Conservation (phyloP, 2,329 filamentous ascomycete genomes). For the Clarireedia hainanense region DNA sequence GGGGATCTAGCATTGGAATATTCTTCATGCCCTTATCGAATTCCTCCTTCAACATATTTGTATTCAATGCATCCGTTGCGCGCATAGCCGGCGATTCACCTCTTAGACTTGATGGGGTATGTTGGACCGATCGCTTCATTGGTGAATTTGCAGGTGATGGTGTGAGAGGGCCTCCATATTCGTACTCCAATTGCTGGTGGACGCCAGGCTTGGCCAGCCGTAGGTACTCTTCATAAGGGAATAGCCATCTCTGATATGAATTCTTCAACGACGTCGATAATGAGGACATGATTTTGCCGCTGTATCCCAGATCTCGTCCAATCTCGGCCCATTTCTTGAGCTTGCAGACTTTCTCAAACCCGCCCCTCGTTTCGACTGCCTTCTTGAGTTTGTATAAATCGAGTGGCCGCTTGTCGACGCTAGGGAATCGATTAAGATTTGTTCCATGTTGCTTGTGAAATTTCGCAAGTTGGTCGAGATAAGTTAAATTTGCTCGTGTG, state of each 20-base stretch:
- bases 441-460: slow-evolving; percentile 96
- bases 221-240: slow-evolving; percentile 93
- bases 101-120: slow-evolving; percentile 50
- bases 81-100: slow-evolving; percentile 61
- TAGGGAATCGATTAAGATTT: slow-evolving; percentile 87
- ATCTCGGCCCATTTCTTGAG: slow-evolving; percentile 99
- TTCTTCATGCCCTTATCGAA: slow-evolving; percentile 28
- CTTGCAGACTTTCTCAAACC: slow-evolving; percentile 95
- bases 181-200: slow-evolving; percentile 89
- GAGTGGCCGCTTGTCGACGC: slow-evolving; percentile 93
- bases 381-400: slow-evolving; percentile 96
- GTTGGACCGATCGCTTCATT: slow-evolving; percentile 55
- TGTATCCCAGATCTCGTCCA: slow-evolving; percentile 91
- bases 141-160: slow-evolving; percentile 69
- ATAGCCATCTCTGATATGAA: slow-evolving; percentile 94
- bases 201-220: slow-evolving; percentile 86
- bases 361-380: slow-evolving; percentile 86
- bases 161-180: slow-evolving; percentile 87
- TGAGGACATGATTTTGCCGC: slow-evolving; percentile 99
- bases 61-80: slow-evolving; percentile 48
- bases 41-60: slow-evolving; percentile 38
- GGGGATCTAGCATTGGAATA: slow-evolving; percentile 28
- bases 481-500: slow-evolving; percentile 90
- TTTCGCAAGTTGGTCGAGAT: slow-evolving; percentile 88
- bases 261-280: slow-evolving; percentile 97